Conservation (phyloP, 2,329 filamentous ascomycete species). For the Calonectria pauciramosa region DNA sequence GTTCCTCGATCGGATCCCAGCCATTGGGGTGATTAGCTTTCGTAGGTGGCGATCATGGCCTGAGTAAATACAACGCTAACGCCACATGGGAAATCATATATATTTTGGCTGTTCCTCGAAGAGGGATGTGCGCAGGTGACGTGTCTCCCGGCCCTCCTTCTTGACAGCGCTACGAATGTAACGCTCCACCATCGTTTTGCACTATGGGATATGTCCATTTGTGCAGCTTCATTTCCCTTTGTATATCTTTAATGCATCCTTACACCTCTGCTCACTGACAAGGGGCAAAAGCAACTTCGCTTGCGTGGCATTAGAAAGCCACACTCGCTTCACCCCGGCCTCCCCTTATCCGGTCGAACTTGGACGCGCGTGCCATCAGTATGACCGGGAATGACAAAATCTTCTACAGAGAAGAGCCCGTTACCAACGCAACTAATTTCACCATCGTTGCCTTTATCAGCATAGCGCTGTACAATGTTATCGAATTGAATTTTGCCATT, state of each 20-base stretch:
- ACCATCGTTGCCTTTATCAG: not conserved
- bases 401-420: not conserved
- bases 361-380: not conserved
- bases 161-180: not conserved
- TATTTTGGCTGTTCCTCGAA: not conserved
- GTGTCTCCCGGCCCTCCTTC: not conserved
- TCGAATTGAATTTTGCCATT: conserved; percentile 2
- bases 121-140: not conserved
- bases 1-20: not conserved
- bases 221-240: not conserved
- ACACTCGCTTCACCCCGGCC: not conserved
- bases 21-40: not conserved
- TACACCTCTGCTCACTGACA: not conserved
- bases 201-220: not conserved
- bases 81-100: not conserved
- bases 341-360: not conserved
- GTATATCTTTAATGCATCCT: not conserved
- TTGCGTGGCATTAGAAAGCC: not conserved
- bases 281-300: not conserved
- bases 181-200: not conserved
- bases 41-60: not conserved
- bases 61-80: not conserved
- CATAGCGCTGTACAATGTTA: not conserved
- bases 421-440: not conserved
- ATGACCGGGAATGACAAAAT: not conserved